phyloP scores from a whole-genome alignment of 306 rosid genomes.

The Vigna reflexopilosa region DNA sequence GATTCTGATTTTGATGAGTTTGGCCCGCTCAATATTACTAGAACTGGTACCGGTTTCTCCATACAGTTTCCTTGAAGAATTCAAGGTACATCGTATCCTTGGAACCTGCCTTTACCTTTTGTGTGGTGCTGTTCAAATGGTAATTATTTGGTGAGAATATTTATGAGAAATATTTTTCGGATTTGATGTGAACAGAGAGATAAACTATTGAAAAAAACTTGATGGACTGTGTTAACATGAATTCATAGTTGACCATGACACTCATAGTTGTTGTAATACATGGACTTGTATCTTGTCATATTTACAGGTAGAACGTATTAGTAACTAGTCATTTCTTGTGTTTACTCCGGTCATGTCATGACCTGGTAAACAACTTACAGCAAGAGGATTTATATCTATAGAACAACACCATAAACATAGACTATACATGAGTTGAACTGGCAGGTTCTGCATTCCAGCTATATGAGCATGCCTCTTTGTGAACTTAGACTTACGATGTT shows the following conservation, averaged over 20 bases:
- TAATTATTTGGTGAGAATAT: conserved; percentile 37
- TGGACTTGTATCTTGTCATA: not conserved
- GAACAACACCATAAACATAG: not conserved
- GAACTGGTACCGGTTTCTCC: conserved; percentile 69
- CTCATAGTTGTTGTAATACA: conserved; percentile 8
- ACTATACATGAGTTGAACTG: not conserved
- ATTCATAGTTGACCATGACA: conserved; percentile 15
- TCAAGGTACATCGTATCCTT: conserved; percentile 46
- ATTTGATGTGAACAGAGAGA: conserved; percentile 26
- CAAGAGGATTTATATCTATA: conserved; percentile 1
- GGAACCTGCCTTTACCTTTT: conserved; percentile 23
- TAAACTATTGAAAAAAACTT: conserved; percentile 22
- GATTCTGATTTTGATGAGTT: conserved; percentile 89
- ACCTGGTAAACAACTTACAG: not conserved
- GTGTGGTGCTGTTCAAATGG: conserved; percentile 12
- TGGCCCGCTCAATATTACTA: conserved; percentile 57
- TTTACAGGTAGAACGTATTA: not conserved
- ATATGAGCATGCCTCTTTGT: not conserved
- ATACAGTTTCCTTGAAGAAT: conserved; percentile 60
- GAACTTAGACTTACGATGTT: not conserved
- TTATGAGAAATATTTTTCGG: not conserved
- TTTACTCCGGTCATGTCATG: not conserved
- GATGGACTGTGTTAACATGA: conserved; percentile 8
- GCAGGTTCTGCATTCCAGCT: not conserved
- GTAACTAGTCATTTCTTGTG: not conserved